Base-by-base conservation (phyloP, 495 filamentous ascomycete genomes). In the Thermochaetoides thermophila region DNA sequence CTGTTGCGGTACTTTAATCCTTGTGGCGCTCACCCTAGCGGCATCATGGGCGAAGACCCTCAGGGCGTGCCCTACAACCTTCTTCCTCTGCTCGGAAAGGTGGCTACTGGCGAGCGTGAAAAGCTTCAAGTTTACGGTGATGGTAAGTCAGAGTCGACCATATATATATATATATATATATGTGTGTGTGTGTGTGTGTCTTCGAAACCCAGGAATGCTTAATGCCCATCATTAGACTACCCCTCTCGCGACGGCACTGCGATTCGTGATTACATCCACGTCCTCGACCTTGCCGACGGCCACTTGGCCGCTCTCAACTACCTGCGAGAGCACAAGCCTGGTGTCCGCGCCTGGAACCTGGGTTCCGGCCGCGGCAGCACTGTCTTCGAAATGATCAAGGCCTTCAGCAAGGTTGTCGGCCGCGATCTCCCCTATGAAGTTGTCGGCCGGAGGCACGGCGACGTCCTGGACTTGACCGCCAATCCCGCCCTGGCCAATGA, bases 1-100 rank as follows among this genome's bases (percentile, higher is more conserved):
- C 64, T 95, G 40, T 71, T 97, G 29, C 76, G 89, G 36, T 97
- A 97, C 63, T 97, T 97, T 68, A 97, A 97, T 68, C 89, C 89
- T 20, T 82, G 80, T 34, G 89, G 89, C 50, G 78, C 84, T 20
- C 89, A 97, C 58, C 89, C 89, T 29, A 87, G 73, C 51, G 89
- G 89, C 39, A 74, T 97, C 58, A 97, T 97, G 91, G 89, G 89
- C 34, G 89, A 97, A 60, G 86, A 97, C 57, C 89, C 89, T 21
- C 80, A 87, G 55, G 89, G 89, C 41, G 76, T 93, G 17, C 89
- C 89, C 2, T 96, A 84, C 68, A 97, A 97, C 65, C 66, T 97
- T 37, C 73, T 97, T 14, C 89, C 89, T 6, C 66, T 97, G 39
- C 70, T 96, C 17, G 89, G 85, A 22, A 89, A 96, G 61, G 89